These are phyloP conservation scores for Dentipellis fragilis DNA, from an alignment of 768 basidiomycete genomes.

Conservation along the genomic window DNA sequence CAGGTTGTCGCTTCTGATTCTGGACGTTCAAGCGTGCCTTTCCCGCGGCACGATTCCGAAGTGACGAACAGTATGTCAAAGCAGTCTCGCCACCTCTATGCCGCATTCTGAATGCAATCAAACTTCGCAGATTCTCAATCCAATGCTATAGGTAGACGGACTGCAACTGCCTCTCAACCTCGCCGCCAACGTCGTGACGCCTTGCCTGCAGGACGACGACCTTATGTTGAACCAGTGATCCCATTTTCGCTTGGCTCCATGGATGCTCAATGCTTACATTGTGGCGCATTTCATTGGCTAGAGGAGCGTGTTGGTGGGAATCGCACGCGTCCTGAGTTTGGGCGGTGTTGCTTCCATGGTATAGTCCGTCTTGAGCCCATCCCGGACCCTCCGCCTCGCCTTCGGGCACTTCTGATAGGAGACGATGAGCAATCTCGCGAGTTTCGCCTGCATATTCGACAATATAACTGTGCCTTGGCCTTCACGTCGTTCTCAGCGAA, in stretches of 20 bases:
- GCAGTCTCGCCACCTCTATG: too few relatives aligned
- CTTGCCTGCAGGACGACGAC: not conserved
- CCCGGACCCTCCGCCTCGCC: conserved; percentile 14
- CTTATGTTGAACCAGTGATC: not conserved
- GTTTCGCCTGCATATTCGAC: conserved; percentile 26
- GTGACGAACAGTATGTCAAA: too few relatives aligned
- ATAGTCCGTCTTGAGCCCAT: conserved; percentile 20
- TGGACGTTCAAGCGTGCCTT: too few relatives aligned
- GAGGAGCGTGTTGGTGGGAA: conserved; percentile 17
- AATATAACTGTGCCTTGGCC: conserved; percentile 32
- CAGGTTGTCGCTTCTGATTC: too few relatives aligned
- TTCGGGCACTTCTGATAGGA: conserved; percentile 15
- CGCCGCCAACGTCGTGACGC: too few relatives aligned
- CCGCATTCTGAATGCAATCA: too few relatives aligned
- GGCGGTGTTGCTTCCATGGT: conserved; percentile 27
- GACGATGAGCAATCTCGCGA: conserved; percentile 10
- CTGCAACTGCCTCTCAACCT: too few relatives aligned
- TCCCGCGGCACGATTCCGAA: too few relatives aligned
- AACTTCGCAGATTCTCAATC: too few relatives aligned
- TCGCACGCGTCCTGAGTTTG: conserved; percentile 19
- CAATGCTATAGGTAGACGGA: too few relatives aligned
- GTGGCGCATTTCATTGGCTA: conserved; percentile 28
- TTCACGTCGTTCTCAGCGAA: conserved; percentile 28
- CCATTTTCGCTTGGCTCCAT: conserved; percentile 21
- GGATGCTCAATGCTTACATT: conserved; percentile 24